A percentile compares a stretch with the other conserved stretches of the same genome.
These are phyloP conservation scores for Asterochloris sp. DNA, from an alignment of 139 green algal species.

Conservation along the genomic window DNA sequence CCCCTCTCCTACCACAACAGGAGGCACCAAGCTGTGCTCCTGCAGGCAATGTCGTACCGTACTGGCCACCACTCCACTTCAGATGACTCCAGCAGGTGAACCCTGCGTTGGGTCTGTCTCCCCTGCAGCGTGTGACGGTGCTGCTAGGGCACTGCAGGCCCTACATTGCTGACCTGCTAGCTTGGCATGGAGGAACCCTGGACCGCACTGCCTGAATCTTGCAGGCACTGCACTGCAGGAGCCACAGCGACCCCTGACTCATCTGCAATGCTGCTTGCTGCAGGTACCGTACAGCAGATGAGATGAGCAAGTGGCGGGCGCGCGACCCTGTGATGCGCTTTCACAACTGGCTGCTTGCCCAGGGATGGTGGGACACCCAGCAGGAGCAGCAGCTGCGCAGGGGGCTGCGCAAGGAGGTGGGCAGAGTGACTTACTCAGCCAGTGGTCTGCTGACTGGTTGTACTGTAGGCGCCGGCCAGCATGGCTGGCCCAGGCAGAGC, in stretches of 20 bases:
- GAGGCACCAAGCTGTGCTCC: neutral
- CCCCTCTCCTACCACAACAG: too few species aligned
- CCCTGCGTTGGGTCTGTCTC: constrained; percentile 9
- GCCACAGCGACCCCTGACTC: too few species aligned
- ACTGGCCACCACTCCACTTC: constrained; percentile 88
- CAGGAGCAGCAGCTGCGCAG: constrained; percentile 48
- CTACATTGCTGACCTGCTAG: too few species aligned
- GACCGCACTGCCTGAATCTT: too few species aligned
- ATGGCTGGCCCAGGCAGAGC: neutral
- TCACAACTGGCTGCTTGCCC: constrained; percentile 48
- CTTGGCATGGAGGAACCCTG: too few species aligned
- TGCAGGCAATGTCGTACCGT: constrained; percentile 85
- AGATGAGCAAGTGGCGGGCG: constrained; percentile 74
- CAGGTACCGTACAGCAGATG: constrained; percentile 74
- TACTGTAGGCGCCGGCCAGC: neutral
- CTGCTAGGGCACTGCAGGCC: neutral
- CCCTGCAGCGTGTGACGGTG: neutral
- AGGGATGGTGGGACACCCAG: constrained; percentile 68
- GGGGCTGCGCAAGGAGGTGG: constrained; percentile 40
- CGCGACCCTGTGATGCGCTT: constrained; percentile 84
- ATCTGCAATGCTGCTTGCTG: too few species aligned
- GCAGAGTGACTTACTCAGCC: neutral
- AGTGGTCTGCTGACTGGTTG: neutral
- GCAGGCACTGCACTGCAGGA: too few species aligned
- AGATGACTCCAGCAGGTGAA: constrained; percentile 74